Percentiles rank a stretch among this genome's conserved stretches.
Evolutionary conservation across 768 basidiomycete genomes (phyloP).

Genomic region (Hypsizygus marmoreus): DNA sequence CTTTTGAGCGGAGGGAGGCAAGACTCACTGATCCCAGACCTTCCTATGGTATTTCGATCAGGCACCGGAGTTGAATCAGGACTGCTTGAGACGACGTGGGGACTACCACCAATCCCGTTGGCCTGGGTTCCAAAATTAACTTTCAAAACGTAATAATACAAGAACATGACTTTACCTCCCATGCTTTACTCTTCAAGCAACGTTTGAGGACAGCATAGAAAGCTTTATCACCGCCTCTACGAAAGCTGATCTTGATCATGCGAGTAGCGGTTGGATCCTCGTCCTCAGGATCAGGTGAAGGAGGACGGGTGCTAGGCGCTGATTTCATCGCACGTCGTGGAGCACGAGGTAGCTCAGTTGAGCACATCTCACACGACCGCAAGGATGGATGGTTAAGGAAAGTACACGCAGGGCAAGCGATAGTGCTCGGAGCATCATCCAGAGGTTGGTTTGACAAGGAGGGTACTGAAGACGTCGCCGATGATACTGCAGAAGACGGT

Average conservation of each 20-base stretch:
- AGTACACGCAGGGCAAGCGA: constrained; percentile 86
- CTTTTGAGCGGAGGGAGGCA: background rate
- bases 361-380: constrained; percentile 82
- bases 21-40: constrained; percentile 55
- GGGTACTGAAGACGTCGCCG: constrained; percentile 37
- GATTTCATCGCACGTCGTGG: constrained; percentile 46
- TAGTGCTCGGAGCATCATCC: constrained; percentile 31
- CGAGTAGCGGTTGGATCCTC: constrained; percentile 36
- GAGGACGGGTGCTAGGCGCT: constrained; percentile 65
- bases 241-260: constrained; percentile 83
- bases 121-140: constrained; percentile 13
- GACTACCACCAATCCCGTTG: constrained; percentile 15
- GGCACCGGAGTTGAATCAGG: constrained; percentile 1
- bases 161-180: constrained; percentile 54
- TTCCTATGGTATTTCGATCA: constrained; percentile 21
- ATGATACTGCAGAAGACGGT: constrained; percentile 37
- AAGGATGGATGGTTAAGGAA: constrained; percentile 86
- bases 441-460: constrained; percentile 35
- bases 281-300: constrained; percentile 48
- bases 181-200: constrained; percentile 68
- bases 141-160: background rate
- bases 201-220: constrained; percentile 80
- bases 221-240: constrained; percentile 84
- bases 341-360: constrained; percentile 57
- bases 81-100: background rate